Conservation (phyloP, 345 rosid species). For the Citrus cavaleriei region DNA sequence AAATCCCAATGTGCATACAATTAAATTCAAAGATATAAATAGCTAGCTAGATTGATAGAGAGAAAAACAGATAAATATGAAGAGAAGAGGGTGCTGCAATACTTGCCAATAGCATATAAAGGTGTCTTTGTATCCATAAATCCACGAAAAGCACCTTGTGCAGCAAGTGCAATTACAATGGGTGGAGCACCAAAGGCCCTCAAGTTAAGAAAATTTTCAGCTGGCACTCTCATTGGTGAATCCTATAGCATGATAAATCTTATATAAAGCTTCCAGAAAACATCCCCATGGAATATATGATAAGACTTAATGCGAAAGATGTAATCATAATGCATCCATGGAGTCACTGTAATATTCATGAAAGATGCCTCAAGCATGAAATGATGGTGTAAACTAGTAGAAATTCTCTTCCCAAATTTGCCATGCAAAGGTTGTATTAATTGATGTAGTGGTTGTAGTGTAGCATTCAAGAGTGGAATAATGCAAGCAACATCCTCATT, state of each 20-base stretch:
- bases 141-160: slow-evolving; percentile 94
- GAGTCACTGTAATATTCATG: not conserved
- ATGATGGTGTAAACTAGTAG: not conserved
- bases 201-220: slow-evolving; percentile 68
- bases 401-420: not conserved
- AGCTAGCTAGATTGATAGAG: not conserved
- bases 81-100: slow-evolving; percentile 21
- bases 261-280: not conserved
- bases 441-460: not conserved
- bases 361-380: not conserved
- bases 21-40: not conserved
- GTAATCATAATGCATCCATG: not conserved
- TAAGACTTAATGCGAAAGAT: not conserved
- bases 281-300: not conserved
- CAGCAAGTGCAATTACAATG: slow-evolving; percentile 90
- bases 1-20: not conserved
- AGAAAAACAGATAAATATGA: not conserved
- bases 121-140: slow-evolving; percentile 92
- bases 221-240: slow-evolving; percentile 84
- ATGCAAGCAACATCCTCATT: not conserved
- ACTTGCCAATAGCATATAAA: slow-evolving; percentile 89
- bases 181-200: slow-evolving; percentile 95
- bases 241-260: slow-evolving; percentile 44
- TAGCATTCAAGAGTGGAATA: not conserved
- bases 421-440: not conserved